A percentile compares a stretch with the other conserved stretches of the same genome.
Conservation (phyloP, 1,284 basidiomycete species). For the Trametes versicolor region DNA sequence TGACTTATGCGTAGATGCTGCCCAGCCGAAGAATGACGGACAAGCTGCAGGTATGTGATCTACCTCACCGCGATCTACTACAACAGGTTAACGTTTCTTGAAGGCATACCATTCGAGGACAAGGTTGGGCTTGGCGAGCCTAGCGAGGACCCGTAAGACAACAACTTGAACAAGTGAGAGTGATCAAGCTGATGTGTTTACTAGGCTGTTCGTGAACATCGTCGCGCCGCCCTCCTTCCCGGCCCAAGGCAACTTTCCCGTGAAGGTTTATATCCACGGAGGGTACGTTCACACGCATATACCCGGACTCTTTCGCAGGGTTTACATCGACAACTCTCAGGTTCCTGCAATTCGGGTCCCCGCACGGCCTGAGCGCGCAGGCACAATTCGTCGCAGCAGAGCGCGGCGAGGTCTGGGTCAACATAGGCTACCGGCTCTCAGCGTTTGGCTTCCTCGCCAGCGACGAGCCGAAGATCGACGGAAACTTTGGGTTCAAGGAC, state of each 20-base stretch:
- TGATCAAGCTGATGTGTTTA: neutral
- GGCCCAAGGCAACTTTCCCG: conserved; percentile 59
- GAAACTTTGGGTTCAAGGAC: conserved; percentile 86
- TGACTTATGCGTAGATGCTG: conserved; percentile 54
- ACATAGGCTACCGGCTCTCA: conserved; percentile 76
- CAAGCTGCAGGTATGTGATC: conserved; percentile 57
- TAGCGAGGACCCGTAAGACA: conserved; percentile 71
- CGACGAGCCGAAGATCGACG: conserved; percentile 64
- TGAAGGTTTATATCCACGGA: conserved; percentile 81
- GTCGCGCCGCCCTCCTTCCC: conserved; percentile 69
- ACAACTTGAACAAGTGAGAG: neutral
- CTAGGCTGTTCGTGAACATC: conserved; percentile 75
- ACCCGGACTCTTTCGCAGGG: conserved; percentile 3
- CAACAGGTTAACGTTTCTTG: neutral
- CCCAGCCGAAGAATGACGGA: conserved; percentile 71
- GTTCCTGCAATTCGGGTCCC: conserved; percentile 84
- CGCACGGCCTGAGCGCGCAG: conserved; percentile 64
- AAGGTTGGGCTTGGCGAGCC: conserved; percentile 73
- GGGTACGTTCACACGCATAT: conserved; percentile 52
- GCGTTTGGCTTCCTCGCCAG: conserved; percentile 79
- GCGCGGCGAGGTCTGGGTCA: conserved; percentile 75
- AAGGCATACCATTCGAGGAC: conserved; percentile 58
- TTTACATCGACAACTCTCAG: conserved; percentile 47
- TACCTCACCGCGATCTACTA: neutral
- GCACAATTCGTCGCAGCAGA: conserved; percentile 74